Conservation (phyloP, 768 basidiomycete species). For the Thelephora aurantiotincta region DNA sequence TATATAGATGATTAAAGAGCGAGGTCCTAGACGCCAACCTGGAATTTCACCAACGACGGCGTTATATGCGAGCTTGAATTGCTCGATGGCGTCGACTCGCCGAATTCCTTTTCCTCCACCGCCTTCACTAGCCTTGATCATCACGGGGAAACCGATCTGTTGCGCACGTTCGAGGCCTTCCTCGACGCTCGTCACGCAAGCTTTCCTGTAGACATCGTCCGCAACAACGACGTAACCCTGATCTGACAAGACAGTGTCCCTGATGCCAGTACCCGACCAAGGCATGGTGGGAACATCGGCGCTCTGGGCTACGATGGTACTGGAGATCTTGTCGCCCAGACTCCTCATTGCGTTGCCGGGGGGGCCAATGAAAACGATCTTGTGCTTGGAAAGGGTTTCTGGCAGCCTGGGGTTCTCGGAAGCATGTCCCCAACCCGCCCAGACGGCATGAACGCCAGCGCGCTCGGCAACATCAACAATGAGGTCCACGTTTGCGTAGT, state of each 20-base stretch:
- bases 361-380: constrained; percentile 98
- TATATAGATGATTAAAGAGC: constrained; percentile 4
- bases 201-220: constrained; percentile 74
- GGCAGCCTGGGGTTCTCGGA: constrained; percentile 97
- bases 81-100: constrained; percentile 76
- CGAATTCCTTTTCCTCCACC: constrained; percentile 99
- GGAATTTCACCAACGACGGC: constrained; percentile 96
- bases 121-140: constrained; percentile 99
- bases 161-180: constrained; percentile 76
- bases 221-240: constrained; percentile 91
- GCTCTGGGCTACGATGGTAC: constrained; percentile 96
- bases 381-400: constrained; percentile 83
- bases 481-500: constrained; percentile 98
- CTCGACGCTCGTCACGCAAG: constrained; percentile 81
- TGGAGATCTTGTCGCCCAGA: constrained; percentile 98
- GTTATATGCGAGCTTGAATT: constrained; percentile 88
- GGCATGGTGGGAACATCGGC: constrained; percentile 97
- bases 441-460: constrained; percentile 94
- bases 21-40: constrained; percentile 34
- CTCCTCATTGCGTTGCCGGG: constrained; percentile 99
- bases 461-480: constrained; percentile 98
- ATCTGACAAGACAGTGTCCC: constrained; percentile 70
- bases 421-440: constrained; percentile 99
- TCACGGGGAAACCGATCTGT: constrained; percentile 89
- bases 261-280: constrained; percentile 94